Evolutionary conservation across 2,329 filamentous ascomycete genomes (phyloP), one percentile per base, ranked within the genome.

Genomic region (Sporothrix brasiliensis): DNA sequence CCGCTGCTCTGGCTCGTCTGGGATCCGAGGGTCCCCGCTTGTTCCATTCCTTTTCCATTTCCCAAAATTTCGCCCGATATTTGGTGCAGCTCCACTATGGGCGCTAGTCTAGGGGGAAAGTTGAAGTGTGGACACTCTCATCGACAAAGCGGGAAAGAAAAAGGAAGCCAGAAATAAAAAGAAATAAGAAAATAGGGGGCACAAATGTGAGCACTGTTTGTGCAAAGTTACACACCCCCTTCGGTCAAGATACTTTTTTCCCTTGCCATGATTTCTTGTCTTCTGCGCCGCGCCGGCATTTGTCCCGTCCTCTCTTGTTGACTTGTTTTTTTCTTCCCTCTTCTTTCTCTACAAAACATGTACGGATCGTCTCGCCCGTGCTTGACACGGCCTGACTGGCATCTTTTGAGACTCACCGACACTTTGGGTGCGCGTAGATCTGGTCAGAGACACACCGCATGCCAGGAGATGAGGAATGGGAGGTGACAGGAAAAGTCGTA

Each of bases 51-150:
- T 49, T 53, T 47, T 69, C 34, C 44, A 49, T 63, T 30, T 69
- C 60, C 41, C 34, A 39, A 44, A 67, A 49, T 41, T 69, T 66
- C n/a, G 34, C 58, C 56, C 44, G 27, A 19, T 44, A 21, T 61
- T 69, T 69, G n/a, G n/a, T 21, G 44, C 27, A 3, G 41, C 27
- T 61, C 70, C 70, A 71, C 67, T 60, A 53, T 61, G 58, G 53
- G 16, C 70, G 54, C 70, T 71, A 71, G 41, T 39, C 47, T 67
- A 71, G 67, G 70, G 67, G 27, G 67, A 10, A 24, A 39, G 39
- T n/a, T 16, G 63, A 41, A 24, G 47, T 27, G 60, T 65, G 58
- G 47, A 39, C 58, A 41, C 54, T 39, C 54, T 21, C n/a, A 58
- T 39, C 16, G 4, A 54, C 21, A 54, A 30, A 16, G 47, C 11